These are phyloP conservation scores for Arabidopsis hybrid DNA, from an alignment of 441 rosid genomes.

Conservation along the genomic window DNA sequence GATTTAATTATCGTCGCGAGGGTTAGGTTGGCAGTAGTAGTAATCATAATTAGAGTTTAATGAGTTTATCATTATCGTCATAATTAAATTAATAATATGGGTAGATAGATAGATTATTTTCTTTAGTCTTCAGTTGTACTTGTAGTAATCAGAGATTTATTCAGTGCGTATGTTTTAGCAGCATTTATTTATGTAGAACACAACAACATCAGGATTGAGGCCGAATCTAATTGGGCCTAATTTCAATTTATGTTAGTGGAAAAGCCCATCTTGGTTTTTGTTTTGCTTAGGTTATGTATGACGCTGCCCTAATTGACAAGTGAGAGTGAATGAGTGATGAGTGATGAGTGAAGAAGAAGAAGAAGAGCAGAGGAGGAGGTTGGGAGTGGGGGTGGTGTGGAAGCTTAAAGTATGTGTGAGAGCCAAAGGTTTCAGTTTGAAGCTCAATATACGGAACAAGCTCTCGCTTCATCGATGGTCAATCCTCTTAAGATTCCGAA, in stretches of 20 bases:
- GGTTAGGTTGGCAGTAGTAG: not conserved
- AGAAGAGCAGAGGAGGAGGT: slow-evolving; percentile 1
- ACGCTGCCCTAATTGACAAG: not conserved
- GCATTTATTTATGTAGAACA: too few relatives aligned
- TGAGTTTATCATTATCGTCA: too few relatives aligned
- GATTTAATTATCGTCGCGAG: not conserved
- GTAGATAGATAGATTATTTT: too few relatives aligned
- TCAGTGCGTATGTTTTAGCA: not conserved
- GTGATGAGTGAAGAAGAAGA: not conserved
- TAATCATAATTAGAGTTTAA: not conserved
- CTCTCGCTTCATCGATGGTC: slow-evolving; percentile 34
- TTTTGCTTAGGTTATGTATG: not conserved
- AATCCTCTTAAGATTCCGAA: slow-evolving; percentile 34
- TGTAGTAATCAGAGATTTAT: too few relatives aligned
- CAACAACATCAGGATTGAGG: not conserved
- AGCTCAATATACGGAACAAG: slow-evolving; percentile 27
- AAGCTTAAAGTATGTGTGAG: slow-evolving; percentile 33
- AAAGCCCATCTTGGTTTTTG: not conserved
- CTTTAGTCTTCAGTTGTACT: not conserved
- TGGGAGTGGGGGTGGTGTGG: not conserved
- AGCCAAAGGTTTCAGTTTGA: slow-evolving; percentile 11
- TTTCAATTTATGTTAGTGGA: not conserved
- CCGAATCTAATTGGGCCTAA: not conserved
- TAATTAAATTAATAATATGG: too few relatives aligned
- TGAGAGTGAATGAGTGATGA: not conserved